phyloP scores from a whole-genome alignment of 164 flowering plant genomes.

The Stephania yunnanensis region DNA sequence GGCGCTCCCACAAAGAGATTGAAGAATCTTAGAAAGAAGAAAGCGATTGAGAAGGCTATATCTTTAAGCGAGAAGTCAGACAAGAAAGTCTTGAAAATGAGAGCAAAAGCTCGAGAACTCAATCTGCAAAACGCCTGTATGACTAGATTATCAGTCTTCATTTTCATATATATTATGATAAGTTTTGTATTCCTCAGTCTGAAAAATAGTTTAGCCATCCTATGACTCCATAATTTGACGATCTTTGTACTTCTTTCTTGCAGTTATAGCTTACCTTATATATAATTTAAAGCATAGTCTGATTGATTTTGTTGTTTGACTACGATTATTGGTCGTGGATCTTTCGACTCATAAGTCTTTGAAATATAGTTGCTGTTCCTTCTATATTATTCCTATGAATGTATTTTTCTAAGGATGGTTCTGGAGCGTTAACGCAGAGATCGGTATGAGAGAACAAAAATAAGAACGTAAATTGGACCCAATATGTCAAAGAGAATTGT shows the following conservation, averaged over 20 bases:
- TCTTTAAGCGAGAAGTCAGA: constrained; percentile 37
- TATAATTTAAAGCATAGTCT: neutral
- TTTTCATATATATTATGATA: neutral
- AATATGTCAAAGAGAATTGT: too few relatives aligned
- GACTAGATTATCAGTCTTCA: too few relatives aligned
- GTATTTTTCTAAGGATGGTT: too few relatives aligned
- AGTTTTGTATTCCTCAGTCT: neutral
- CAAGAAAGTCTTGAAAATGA: constrained; percentile 43
- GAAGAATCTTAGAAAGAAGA: constrained; percentile 57
- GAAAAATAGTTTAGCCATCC: neutral
- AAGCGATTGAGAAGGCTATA: constrained; percentile 63
- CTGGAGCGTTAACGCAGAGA: too few relatives aligned
- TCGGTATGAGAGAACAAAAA: too few relatives aligned
- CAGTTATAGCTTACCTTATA: neutral
- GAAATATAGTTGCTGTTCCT: too few relatives aligned
- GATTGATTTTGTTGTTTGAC: neutral
- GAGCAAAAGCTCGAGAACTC: constrained; percentile 41
- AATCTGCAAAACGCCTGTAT: constrained; percentile 57
- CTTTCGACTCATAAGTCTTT: neutral
- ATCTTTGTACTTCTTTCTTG: too few relatives aligned
- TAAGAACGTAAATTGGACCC: too few relatives aligned
- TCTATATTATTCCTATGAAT: too few relatives aligned
- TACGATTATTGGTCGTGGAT: neutral
- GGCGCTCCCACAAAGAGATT: constrained; percentile 54
- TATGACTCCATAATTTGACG: neutral